Evolutionary conservation across 495 filamentous ascomycete genomes (phyloP).

Genomic region (Rostrohypoxylon terebratum): DNA sequence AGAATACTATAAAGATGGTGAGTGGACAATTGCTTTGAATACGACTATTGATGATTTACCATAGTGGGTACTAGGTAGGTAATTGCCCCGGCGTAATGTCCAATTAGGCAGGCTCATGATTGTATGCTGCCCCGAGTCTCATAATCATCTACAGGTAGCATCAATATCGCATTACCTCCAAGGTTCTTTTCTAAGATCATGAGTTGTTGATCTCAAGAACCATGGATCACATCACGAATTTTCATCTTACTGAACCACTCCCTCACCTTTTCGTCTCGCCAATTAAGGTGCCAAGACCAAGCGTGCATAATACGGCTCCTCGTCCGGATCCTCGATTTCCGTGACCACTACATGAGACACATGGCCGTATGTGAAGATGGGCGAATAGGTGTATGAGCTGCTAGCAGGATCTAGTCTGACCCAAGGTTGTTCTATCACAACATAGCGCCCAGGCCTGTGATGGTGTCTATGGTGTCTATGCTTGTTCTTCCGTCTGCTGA

Average conservation of each 20-base stretch:
- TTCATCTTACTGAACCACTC: neutral
- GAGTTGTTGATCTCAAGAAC: neutral
- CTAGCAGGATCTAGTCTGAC: neutral
- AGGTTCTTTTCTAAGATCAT: no score
- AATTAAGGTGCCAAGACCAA: neutral
- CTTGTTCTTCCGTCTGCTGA: neutral
- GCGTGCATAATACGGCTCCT: neutral
- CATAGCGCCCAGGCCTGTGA: neutral
- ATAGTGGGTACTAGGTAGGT: no score
- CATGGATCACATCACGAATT: neutral
- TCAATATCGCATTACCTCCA: no score
- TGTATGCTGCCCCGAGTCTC: no score
- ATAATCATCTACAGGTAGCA: no score
- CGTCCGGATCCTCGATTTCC: neutral
- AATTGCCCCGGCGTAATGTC: no score
- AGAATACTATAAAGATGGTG: no score
- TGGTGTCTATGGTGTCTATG: neutral
- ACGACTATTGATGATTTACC: no score
- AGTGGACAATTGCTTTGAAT: no score
- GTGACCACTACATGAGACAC: neutral
- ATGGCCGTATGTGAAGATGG: neutral
- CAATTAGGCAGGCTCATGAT: no score
- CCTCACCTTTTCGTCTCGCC: neutral
- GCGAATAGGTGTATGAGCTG: conserved; percentile 2
- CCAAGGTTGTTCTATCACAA: neutral